These are phyloP conservation scores for Cystobasidium ongulense DNA, from an alignment of 768 basidiomycete species.

Conservation along the genomic window DNA sequence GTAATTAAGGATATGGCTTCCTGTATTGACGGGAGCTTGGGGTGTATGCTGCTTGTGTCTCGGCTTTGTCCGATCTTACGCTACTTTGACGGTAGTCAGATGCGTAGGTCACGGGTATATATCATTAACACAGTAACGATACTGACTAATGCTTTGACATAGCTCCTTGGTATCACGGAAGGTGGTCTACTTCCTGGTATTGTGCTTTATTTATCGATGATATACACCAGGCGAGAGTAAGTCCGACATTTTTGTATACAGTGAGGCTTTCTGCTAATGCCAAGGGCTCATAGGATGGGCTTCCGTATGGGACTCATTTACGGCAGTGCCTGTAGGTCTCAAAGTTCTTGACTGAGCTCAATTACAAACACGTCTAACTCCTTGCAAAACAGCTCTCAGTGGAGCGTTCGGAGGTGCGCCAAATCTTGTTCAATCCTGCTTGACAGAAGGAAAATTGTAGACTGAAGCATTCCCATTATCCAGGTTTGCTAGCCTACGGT, in stretches of 20 bases:
- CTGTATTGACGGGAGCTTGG: slow-evolving; percentile 7
- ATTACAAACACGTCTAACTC: no score
- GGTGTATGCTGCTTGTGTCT: slow-evolving; percentile 8
- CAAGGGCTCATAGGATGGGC: neutral
- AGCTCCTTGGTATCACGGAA: slow-evolving; percentile 5
- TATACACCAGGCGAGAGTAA: slow-evolving; percentile 3
- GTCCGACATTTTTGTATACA: neutral
- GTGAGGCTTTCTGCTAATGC: neutral
- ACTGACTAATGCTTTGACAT: neutral
- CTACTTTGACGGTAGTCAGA: neutral
- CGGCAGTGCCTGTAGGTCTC: neutral
- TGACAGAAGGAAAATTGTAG: no score
- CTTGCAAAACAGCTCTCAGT: no score
- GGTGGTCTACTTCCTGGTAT: slow-evolving; percentile 18
- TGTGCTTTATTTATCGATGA: slow-evolving; percentile 8
- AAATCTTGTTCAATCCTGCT: no score
- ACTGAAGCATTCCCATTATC: no score
- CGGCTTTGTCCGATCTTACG: slow-evolving; percentile 9
- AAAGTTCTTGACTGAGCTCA: no score
- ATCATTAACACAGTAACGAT: neutral
- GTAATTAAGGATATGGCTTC: slow-evolving; percentile 16
- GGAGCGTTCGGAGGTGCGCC: no score
- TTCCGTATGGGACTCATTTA: slow-evolving; percentile 20
- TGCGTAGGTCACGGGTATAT: neutral
- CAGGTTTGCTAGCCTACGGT: no score